Evolutionary conservation across 495 filamentous ascomycete genomes (phyloP).

Genomic region (Aspergillus mulundensis): DNA sequence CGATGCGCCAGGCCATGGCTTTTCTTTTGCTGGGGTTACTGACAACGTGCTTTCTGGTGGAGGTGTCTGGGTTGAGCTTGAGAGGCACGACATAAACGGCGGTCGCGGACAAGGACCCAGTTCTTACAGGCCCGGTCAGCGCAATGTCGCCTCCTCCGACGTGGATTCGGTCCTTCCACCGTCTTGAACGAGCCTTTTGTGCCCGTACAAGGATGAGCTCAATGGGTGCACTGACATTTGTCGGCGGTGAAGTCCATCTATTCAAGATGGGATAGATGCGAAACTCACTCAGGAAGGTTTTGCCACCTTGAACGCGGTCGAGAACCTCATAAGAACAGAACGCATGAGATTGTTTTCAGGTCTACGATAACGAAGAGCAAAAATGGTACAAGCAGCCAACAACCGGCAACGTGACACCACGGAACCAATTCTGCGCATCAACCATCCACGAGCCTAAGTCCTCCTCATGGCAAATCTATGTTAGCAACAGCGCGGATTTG

Average conservation of each 20-base stretch:
- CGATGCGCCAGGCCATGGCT: background rate
- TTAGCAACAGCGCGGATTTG: slow-evolving; percentile 9
- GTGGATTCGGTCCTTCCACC: slow-evolving; percentile 1
- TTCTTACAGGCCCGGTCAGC: slow-evolving; percentile 14
- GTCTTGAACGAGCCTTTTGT: slow-evolving; percentile 7
- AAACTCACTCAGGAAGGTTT: slow-evolving; percentile 3
- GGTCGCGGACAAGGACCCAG: slow-evolving; percentile 9
- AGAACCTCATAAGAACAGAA: slow-evolving; percentile 12
- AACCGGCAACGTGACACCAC: background rate
- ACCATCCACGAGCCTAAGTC: slow-evolving; percentile 13
- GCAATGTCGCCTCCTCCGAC: slow-evolving; percentile 8
- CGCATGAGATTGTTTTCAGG: slow-evolving; percentile 14
- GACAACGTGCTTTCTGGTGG: slow-evolving; percentile 16
- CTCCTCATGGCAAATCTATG: slow-evolving; percentile 14
- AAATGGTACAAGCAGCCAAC: slow-evolving; percentile 21
- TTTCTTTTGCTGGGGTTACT: slow-evolving; percentile 5
- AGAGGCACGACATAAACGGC: background rate
- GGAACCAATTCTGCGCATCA: slow-evolving; percentile 17
- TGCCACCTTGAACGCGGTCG: background rate
- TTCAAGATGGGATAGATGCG: slow-evolving; percentile 11
- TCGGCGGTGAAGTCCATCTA: slow-evolving; percentile 18
- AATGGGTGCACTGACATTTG: slow-evolving; percentile 10
- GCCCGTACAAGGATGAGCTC: too few species aligned
- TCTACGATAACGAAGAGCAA: slow-evolving; percentile 14
- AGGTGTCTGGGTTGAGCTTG: slow-evolving; percentile 18